phyloP scores from a whole-genome alignment of 805 yeast species.

The Saccharomycopsis fodiens region DNA sequence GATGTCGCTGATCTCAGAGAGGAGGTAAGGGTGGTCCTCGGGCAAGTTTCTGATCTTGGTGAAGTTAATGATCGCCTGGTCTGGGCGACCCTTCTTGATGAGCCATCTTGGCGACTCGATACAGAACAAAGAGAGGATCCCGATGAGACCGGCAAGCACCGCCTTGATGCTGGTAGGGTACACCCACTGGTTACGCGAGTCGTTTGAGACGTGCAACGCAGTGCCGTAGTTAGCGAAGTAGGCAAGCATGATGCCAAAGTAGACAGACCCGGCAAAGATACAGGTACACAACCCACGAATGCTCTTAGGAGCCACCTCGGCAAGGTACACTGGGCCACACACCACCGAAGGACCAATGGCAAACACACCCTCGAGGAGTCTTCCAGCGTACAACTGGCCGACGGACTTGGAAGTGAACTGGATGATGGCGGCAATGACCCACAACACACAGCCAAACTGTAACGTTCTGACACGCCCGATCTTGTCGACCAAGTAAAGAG shows the following conservation, averaged over 20 bases:
- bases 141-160: conserved; percentile 38
- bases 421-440: conserved; percentile 40
- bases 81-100: conserved; percentile 34
- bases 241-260: conserved; percentile 43
- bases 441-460: conserved; percentile 34
- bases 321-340: conserved; percentile 46
- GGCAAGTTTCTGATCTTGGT: conserved; percentile 38
- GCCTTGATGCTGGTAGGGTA: conserved; percentile 44
- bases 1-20: conserved; percentile 44
- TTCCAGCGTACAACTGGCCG: conserved; percentile 49
- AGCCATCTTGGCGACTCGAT: conserved; percentile 49
- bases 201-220: conserved; percentile 34
- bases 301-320: conserved; percentile 46
- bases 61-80: conserved; percentile 34
- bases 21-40: conserved; percentile 41
- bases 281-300: conserved; percentile 47
- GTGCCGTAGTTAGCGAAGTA: conserved; percentile 47
- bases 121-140: conserved; percentile 32
- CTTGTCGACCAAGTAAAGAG: conserved; percentile 41
- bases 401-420: conserved; percentile 42
- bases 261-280: conserved; percentile 51
- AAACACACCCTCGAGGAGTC: conserved; percentile 44
- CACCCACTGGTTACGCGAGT: conserved; percentile 40
- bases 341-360: conserved; percentile 52
- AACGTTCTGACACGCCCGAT: conserved; percentile 45